phyloP scores from a whole-genome alignment of 2,329 filamentous ascomycete genomes.

The Huntiella moniliformis region DNA sequence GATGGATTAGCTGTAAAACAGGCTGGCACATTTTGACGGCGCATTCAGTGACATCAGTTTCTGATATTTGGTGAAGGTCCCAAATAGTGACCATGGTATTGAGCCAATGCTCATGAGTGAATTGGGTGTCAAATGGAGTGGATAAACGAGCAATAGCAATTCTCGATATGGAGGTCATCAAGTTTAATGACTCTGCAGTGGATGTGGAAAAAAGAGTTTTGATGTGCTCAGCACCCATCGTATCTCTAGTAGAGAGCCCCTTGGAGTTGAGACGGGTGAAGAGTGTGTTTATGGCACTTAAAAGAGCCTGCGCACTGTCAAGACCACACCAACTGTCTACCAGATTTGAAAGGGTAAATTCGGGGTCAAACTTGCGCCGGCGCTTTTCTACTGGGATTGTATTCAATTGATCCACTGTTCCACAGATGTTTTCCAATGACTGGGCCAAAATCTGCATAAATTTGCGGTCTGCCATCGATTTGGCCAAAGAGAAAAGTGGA shows the following conservation, averaged over 20 bases:
- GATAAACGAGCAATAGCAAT: constrained; percentile 15
- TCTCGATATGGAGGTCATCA: constrained; percentile 27
- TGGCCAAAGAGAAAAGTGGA: constrained; percentile 49
- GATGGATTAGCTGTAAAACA: constrained; percentile 17
- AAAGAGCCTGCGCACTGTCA: constrained; percentile 28
- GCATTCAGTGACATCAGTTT: constrained; percentile 28
- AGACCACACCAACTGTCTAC: constrained; percentile 24
- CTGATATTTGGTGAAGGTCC: constrained; percentile 34
- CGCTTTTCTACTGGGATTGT: no score
- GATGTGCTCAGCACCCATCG: constrained; percentile 38
- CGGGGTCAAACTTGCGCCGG: constrained; percentile 20
- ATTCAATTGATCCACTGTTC: constrained; percentile 6
- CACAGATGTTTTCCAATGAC: constrained; percentile 40
- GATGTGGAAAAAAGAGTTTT: constrained; percentile 35
- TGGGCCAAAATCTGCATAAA: constrained; percentile 49
- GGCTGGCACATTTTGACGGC: constrained; percentile 27
- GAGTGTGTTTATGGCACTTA: constrained; percentile 27
- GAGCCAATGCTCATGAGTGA: constrained; percentile 26
- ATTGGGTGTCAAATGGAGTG: neutral
- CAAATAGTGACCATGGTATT: constrained; percentile 28
- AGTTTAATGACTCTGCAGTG: constrained; percentile 26
- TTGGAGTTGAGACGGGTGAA: constrained; percentile 25
- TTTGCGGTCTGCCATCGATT: constrained; percentile 49
- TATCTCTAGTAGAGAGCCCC: constrained; percentile 22
- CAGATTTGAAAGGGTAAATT: constrained; percentile 16